A percentile compares a stretch with the other conserved stretches of the same genome.
phyloP scores from a whole-genome alignment of 257 asterid species.

The Handroanthus guayacan region DNA sequence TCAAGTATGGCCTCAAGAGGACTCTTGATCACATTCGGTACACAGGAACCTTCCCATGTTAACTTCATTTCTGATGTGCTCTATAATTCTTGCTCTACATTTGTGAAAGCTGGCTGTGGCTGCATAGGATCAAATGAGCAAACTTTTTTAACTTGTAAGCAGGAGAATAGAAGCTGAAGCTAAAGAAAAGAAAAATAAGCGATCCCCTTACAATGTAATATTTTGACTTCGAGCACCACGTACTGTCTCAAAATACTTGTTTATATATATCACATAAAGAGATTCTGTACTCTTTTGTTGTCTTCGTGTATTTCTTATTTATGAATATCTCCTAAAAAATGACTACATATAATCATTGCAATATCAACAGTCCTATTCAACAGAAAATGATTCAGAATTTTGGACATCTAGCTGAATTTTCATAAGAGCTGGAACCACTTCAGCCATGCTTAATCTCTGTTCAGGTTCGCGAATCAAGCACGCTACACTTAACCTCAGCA shows the following conservation, averaged over 20 bases:
- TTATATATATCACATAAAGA: constrained; percentile 14
- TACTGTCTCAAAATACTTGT: constrained; percentile 38
- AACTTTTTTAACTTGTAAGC: constrained; percentile 21
- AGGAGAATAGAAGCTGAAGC: constrained; percentile 32
- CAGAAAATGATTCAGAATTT: constrained; percentile 40
- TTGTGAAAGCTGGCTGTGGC: constrained; percentile 31
- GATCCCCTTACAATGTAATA: constrained; percentile 24
- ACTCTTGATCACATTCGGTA: constrained; percentile 92
- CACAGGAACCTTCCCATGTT: constrained; percentile 81
- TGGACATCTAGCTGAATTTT: constrained; percentile 62
- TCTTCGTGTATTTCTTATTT: not conserved
- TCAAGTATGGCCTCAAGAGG: constrained; percentile 76
- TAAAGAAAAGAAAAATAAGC: constrained; percentile 41
- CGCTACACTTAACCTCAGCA: constrained; percentile 52
- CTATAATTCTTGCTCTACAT: constrained; percentile 33
- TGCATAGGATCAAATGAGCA: constrained; percentile 30
- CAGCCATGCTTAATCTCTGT: constrained; percentile 57
- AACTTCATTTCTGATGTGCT: constrained; percentile 16
- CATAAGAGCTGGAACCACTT: constrained; percentile 54
- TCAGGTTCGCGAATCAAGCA: constrained; percentile 59
- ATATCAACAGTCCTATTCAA: constrained; percentile 25
- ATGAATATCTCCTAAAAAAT: not conserved
- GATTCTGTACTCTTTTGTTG: too few species aligned
- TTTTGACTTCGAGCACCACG: constrained; percentile 35
- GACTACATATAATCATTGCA: too few species aligned